A percentile compares a stretch with the other conserved stretches of the same genome.
Evolutionary conservation across 352 stramenopile species (phyloP).

Genomic region (Pythium utonaiense): DNA sequence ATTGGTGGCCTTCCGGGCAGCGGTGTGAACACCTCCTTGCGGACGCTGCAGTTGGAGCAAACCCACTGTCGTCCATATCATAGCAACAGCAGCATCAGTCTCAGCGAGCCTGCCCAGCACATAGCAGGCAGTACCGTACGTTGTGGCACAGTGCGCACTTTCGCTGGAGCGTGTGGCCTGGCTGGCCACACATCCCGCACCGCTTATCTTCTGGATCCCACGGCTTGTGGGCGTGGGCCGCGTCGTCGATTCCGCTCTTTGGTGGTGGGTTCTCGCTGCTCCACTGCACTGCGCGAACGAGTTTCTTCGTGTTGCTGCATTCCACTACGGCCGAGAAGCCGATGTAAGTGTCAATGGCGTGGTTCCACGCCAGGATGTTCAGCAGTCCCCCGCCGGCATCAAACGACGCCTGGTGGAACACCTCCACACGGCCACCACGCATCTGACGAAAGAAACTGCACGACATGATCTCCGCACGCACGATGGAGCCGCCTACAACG

Average conservation of each 20-base stretch:
- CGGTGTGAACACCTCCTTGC: slow-evolving; percentile 41
- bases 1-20: slow-evolving; percentile 14
- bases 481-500: slow-evolving; percentile 39
- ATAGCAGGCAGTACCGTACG: slow-evolving; percentile 12
- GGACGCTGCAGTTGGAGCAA: slow-evolving; percentile 43
- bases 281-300: slow-evolving; percentile 40
- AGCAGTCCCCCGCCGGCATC: slow-evolving; percentile 46
- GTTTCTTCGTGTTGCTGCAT: slow-evolving; percentile 58
- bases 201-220: slow-evolving; percentile 38
- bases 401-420: slow-evolving; percentile 64
- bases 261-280: slow-evolving; percentile 21
- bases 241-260: slow-evolving; percentile 7
- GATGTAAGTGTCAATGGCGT: slow-evolving; percentile 38
- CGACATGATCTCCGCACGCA: slow-evolving; percentile 61
- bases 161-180: slow-evolving; percentile 27
- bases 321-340: slow-evolving; percentile 38
- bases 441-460: slow-evolving; percentile 70
- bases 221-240: slow-evolving; percentile 20
- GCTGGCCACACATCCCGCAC: slow-evolving; percentile 52
- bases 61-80: slow-evolving; percentile 20
- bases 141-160: slow-evolving; percentile 46
- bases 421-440: slow-evolving; percentile 43
- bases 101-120: background rate
- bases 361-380: slow-evolving; percentile 41
- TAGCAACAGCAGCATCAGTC: background rate